Evolutionary conservation across 1,139 yeast species (phyloP).

Genomic region (Suhomyces kunorum): DNA sequence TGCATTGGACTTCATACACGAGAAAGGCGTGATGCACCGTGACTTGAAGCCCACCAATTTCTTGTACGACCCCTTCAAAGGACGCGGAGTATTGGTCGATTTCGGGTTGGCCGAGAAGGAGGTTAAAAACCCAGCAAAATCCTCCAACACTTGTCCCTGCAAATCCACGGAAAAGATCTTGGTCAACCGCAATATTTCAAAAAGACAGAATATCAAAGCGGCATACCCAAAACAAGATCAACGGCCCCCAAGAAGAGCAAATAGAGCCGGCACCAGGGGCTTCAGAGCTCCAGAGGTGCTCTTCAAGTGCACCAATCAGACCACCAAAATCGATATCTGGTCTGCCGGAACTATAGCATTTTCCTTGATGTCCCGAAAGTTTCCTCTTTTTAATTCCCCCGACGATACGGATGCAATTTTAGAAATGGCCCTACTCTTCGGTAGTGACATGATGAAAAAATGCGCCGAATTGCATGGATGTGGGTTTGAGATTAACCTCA

Average conservation of each 20-base stretch:
- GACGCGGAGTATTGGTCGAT: constrained; percentile 85
- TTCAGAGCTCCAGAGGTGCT: constrained; percentile 94
- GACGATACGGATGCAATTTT: constrained; percentile 91
- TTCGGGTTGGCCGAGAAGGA: constrained; percentile 82
- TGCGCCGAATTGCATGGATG: constrained; percentile 88
- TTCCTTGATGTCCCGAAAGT: constrained; percentile 68
- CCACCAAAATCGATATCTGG: constrained; percentile 85
- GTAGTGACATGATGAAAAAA: constrained; percentile 67
- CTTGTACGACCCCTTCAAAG: constrained; percentile 70
- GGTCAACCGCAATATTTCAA: constrained; percentile 29
- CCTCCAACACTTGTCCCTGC: constrained; percentile 24
- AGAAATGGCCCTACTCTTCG: constrained; percentile 84
- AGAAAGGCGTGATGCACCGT: constrained; percentile 76
- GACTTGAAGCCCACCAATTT: constrained; percentile 92
- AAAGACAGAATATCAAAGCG: constrained; percentile 48
- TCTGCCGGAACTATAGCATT: constrained; percentile 86
- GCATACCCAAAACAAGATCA: constrained; percentile 82
- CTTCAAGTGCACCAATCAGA: constrained; percentile 82
- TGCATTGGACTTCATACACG: constrained; percentile 76
- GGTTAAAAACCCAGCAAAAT: constrained; percentile 16
- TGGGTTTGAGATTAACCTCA: constrained; percentile 67
- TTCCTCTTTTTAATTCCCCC: constrained; percentile 82
- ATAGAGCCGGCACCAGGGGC: constrained; percentile 97
- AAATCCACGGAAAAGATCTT: constrained; percentile 18
- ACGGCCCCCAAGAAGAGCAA: constrained; percentile 88